Conservation (phyloP, 768 basidiomycete species). For the Tricholoma furcatifolium region DNA sequence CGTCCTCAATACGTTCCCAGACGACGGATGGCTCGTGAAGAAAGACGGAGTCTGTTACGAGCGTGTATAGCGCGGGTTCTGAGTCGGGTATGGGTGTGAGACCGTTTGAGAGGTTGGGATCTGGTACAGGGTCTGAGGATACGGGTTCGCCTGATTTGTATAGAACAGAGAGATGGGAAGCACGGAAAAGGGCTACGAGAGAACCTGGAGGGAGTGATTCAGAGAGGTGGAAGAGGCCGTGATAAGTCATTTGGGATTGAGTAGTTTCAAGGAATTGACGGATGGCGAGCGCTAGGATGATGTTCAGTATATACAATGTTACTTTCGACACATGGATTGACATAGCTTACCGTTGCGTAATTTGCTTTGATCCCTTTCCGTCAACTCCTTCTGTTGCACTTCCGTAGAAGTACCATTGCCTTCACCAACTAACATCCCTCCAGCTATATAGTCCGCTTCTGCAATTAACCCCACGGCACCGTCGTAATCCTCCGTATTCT, state of each 20-base stretch:
- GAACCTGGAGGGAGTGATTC: conserved; percentile 51
- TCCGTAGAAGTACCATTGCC: conserved; percentile 14
- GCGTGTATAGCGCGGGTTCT: conserved; percentile 62
- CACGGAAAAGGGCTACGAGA: conserved; percentile 87
- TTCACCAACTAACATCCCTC: conserved; percentile 52
- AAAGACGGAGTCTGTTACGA: conserved; percentile 87
- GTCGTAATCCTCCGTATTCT: conserved; percentile 66
- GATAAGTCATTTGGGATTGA: conserved; percentile 83
- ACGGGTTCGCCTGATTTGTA: conserved; percentile 49
- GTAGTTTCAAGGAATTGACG: conserved; percentile 69
- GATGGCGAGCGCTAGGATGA: conserved; percentile 56
- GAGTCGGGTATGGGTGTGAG: background rate
- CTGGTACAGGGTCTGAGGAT: conserved; percentile 13
- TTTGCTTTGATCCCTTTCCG: conserved; percentile 56
- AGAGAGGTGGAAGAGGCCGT: conserved; percentile 81
- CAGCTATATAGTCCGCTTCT: conserved; percentile 73
- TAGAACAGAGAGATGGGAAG: conserved; percentile 85
- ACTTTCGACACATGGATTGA: background rate
- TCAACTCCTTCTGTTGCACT: conserved; percentile 29
- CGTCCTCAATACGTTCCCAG: conserved; percentile 90
- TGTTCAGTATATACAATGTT: background rate
- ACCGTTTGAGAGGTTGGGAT: background rate
- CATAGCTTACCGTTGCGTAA: conserved; percentile 63
- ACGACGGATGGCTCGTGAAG: conserved; percentile 74
- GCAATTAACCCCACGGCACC: conserved; percentile 71